Percentiles rank a stretch among this genome's conserved stretches.
Conservation (phyloP, 352 stramenopile species). For the Phytophthora europaea region DNA sequence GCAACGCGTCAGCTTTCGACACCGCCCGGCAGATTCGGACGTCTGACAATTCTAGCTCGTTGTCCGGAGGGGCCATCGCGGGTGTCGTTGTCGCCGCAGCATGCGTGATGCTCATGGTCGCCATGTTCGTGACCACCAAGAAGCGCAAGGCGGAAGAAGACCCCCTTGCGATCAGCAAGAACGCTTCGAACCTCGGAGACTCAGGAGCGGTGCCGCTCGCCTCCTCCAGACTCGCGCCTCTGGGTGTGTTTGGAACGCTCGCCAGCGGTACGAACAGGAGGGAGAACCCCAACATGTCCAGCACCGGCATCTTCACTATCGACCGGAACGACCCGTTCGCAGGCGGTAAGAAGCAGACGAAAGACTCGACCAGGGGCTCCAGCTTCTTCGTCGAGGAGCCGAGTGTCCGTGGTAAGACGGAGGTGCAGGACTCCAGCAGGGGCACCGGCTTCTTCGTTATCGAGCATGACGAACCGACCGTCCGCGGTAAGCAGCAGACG, state of each 20-base stretch:
- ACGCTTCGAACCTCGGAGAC: slow-evolving; percentile 4
- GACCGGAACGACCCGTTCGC: slow-evolving; percentile 10
- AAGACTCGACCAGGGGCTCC: neutral
- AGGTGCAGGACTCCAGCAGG: neutral
- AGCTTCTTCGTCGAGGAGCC: neutral
- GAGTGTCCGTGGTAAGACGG: neutral
- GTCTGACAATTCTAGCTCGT: neutral
- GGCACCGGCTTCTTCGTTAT: neutral
- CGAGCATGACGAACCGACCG: neutral
- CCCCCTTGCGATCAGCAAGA: slow-evolving; percentile 25
- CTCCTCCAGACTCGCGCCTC: slow-evolving; percentile 23
- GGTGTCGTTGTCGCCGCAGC: slow-evolving; percentile 26
- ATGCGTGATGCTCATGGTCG: slow-evolving; percentile 34
- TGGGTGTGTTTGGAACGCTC: slow-evolving; percentile 35
- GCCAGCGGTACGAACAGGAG: slow-evolving; percentile 16
- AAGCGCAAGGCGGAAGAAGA: slow-evolving; percentile 11
- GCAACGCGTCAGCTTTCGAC: slow-evolving; percentile 33
- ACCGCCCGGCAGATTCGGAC: slow-evolving; percentile 17
- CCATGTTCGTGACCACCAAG: slow-evolving; percentile 33
- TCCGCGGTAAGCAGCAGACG: neutral
- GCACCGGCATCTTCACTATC: slow-evolving; percentile 11
- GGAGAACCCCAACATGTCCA: slow-evolving; percentile 22
- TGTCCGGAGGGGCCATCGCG: slow-evolving; percentile 22
- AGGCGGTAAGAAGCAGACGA: neutral
- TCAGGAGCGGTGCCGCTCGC: slow-evolving; percentile 25